These are phyloP conservation scores for Crithidia brevicula DNA, from an alignment of 208 protist species.

Conservation along the genomic window DNA sequence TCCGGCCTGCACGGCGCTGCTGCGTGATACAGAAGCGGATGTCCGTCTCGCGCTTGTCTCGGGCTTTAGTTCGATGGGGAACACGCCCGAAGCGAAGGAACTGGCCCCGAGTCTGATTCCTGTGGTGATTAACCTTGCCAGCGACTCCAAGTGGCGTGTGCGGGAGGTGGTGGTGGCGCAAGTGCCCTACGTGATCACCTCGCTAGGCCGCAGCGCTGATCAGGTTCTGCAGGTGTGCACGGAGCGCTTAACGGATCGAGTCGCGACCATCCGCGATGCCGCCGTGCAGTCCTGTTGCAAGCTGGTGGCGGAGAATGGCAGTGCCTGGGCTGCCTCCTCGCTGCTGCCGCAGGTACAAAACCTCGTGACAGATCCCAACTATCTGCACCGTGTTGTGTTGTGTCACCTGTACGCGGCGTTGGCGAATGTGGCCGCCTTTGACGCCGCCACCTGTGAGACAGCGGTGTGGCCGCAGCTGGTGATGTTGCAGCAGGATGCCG, in stretches of 20 bases:
- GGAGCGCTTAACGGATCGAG: constrained; percentile 78
- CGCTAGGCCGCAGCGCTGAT: constrained; percentile 64
- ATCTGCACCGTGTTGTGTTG: constrained; percentile 79
- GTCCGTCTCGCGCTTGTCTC: constrained; percentile 87
- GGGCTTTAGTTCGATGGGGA: constrained; percentile 87
- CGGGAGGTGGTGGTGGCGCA: constrained; percentile 86
- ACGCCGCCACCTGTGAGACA: constrained; percentile 47
- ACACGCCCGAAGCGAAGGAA: constrained; percentile 80
- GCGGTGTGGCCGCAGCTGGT: constrained; percentile 71
- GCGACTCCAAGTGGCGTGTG: constrained; percentile 89
- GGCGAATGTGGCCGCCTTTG: constrained; percentile 53
- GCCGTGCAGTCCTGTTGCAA: constrained; percentile 85
- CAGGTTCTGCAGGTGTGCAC: constrained; percentile 87
- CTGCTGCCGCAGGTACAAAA: constrained; percentile 73
- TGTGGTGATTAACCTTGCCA: constrained; percentile 76
- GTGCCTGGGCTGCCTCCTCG: constrained; percentile 54
- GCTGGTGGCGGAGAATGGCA: constrained; percentile 71
- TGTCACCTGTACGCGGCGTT: constrained; percentile 78
- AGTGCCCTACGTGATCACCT: constrained; percentile 84
- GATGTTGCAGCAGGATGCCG: constrained; percentile 61
- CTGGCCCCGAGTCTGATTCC: constrained; percentile 86
- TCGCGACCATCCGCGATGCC: constrained; percentile 84
- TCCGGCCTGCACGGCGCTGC: constrained; percentile 78
- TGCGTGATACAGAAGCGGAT: constrained; percentile 79
- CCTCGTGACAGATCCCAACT: constrained; percentile 68